Evolutionary conservation across 148 eudicot genomes (phyloP).

Genomic region (Rhododendron griersonianum): DNA sequence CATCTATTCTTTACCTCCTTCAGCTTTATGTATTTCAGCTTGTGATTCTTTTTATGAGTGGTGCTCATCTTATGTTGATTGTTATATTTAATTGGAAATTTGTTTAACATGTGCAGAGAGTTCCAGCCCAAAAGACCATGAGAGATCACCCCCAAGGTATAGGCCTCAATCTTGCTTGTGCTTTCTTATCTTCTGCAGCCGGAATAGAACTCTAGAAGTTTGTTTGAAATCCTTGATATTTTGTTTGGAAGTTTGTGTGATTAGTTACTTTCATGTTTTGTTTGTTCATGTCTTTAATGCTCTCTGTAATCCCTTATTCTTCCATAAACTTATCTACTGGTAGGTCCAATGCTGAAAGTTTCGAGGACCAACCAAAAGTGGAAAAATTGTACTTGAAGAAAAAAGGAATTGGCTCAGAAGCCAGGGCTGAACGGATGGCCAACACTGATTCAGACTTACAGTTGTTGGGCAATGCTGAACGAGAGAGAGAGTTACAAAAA

Average conservation of each 20-base stretch:
- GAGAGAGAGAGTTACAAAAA: conserved; percentile 69
- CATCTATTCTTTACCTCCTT: conserved; percentile 6
- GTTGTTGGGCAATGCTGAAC: conserved; percentile 59
- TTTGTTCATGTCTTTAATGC: background rate
- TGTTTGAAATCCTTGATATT: background rate
- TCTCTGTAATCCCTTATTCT: background rate
- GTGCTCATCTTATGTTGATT: background rate
- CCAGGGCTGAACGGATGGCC: conserved; percentile 75
- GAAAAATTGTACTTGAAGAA: conserved; percentile 69
- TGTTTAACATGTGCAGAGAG: conserved; percentile 30
- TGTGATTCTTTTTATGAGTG: background rate
- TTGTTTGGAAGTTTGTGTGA: background rate
- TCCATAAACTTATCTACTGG: conserved; percentile 7
- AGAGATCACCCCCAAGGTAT: conserved; percentile 58
- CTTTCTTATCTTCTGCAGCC: background rate
- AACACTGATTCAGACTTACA: conserved; percentile 76
- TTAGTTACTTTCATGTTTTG: background rate
- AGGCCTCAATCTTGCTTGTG: background rate
- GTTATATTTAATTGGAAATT: background rate
- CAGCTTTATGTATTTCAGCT: background rate
- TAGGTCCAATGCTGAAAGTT: conserved; percentile 57
- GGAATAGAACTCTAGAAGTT: background rate
- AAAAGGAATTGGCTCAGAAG: conserved; percentile 94
- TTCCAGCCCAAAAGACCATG: conserved; percentile 34
- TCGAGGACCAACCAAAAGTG: conserved; percentile 62